Evolutionary conservation across 805 yeast species (phyloP).

Genomic region (Scheffersomyces lignosus): DNA sequence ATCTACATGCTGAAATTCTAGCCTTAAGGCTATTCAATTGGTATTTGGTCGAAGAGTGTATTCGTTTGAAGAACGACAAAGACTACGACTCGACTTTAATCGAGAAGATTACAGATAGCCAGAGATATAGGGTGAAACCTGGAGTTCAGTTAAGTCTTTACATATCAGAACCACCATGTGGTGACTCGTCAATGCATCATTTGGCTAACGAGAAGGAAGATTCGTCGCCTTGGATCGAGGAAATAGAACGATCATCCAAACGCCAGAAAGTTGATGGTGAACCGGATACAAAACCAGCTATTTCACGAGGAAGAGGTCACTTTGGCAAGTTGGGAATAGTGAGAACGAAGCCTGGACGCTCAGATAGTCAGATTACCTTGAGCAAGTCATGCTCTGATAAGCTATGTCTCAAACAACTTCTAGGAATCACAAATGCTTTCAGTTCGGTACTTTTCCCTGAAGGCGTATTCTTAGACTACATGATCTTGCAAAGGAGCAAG

Average conservation of each 20-base stretch:
- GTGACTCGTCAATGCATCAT: constrained; percentile 73
- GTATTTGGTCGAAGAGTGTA: constrained; percentile 51
- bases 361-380: constrained; percentile 67
- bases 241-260: no score
- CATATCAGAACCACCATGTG: constrained; percentile 83
- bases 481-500: constrained; percentile 47
- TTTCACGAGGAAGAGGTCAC: constrained; percentile 62
- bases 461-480: constrained; percentile 43
- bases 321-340: constrained; percentile 61
- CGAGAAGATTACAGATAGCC: constrained; percentile 9
- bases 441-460: constrained; percentile 35
- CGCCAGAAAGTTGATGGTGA: constrained; percentile 5
- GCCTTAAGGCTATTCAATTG: constrained; percentile 70
- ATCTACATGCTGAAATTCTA: constrained; percentile 86
- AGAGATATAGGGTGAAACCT: constrained; percentile 29
- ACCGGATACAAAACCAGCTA: constrained; percentile 6
- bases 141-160: constrained; percentile 55
- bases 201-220: constrained; percentile 13
- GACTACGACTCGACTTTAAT: constrained; percentile 14
- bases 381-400: constrained; percentile 93
- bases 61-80: constrained; percentile 8
- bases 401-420: constrained; percentile 59
- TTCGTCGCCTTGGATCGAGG: constrained; percentile 20
- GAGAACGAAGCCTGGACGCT: constrained; percentile 90
- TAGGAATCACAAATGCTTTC: constrained; percentile 51